These are phyloP conservation scores for Erythrobasidium hasegawianum DNA, from an alignment of 1,284 basidiomycete species.

Conservation along the genomic window DNA sequence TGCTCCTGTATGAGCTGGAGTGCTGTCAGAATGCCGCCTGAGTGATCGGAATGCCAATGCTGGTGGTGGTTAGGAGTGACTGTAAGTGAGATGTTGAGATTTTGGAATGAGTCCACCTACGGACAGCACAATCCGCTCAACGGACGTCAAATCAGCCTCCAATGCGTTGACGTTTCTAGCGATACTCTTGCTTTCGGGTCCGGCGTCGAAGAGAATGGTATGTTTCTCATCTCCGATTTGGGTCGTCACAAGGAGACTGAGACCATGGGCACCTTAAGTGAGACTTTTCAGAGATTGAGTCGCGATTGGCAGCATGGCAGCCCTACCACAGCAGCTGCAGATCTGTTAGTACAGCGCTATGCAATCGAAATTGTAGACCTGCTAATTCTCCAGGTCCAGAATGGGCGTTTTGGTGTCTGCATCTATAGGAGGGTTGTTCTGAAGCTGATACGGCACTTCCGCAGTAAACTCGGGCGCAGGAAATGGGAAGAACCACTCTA, in stretches of 20 bases:
- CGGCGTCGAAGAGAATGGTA: conserved; percentile 70
- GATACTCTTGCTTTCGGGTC: conserved; percentile 68
- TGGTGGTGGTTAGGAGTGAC: background rate
- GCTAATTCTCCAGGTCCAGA: conserved; percentile 65
- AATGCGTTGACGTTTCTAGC: conserved; percentile 65
- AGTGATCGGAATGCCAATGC: conserved; percentile 81
- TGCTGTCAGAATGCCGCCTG: conserved; percentile 59
- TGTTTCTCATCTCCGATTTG: conserved; percentile 52
- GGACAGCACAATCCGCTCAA: conserved; percentile 65
- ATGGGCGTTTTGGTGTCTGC: conserved; percentile 61
- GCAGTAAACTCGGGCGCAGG: conserved; percentile 71
- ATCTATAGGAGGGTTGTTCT: conserved; percentile 56
- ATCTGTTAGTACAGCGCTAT: background rate
- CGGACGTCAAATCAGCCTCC: conserved; percentile 56
- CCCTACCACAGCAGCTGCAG: conserved; percentile 29
- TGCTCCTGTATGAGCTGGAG: conserved; percentile 55
- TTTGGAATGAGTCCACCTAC: background rate
- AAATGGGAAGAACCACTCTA: conserved; percentile 79
- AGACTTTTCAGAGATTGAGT: background rate
- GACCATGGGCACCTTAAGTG: conserved; percentile 80
- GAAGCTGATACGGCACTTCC: conserved; percentile 64
- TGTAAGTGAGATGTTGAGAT: background rate
- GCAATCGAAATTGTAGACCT: conserved; percentile 60
- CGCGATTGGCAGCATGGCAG: background rate
- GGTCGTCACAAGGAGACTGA: conserved; percentile 68